Base-by-base conservation (phyloP, 306 rosid species). In the Hylodesmum podocarpum region DNA sequence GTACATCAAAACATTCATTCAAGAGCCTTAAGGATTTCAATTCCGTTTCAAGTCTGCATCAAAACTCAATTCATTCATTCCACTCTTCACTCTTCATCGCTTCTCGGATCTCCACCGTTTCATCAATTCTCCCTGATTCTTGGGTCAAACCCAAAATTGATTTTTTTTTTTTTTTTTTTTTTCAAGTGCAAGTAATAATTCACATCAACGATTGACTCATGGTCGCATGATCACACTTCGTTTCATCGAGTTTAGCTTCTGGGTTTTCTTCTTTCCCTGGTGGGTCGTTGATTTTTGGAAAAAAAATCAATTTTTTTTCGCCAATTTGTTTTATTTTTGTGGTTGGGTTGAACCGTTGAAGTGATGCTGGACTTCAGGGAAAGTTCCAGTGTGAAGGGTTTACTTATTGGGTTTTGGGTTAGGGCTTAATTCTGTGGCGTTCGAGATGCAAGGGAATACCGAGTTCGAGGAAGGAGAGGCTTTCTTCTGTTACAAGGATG, bases 381-480 rank as follows among this genome's bases (percentile, higher is more conserved):
- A 73, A 68, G 66, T 50, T 71, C 46, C 61, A 36, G 59, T 39
- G 51, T 69, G 81, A 72, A 62, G 75, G 76, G 83, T 62, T 76
- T 80, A 63, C 73, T 78, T 75, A 81, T 85, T 62, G 76, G 68
- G 86, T 67, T 73, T 63, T 40, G 78, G 70, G 44, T 22, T 82
- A 37, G 81, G 78, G 78, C 72, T 69, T 29, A 78, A 80, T 65
- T 78, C 40, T 72, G 36, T 43, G 81, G 34, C 55, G 63, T 55
- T 70, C 72, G 64, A 51, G 33, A 85, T 89, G 90, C 83, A 78
- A 73, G 79, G 78, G 50, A 70, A 70, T 73, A 70, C 62, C 36
- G 89, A 86, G 78, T 82, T 75, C 39, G 91, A 85, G 75, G 97
- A 89, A 77, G 93, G 90, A 66, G 90, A 88, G 84, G 90, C 95